Evolutionary conservation across 2,329 filamentous ascomycete genomes (phyloP), one percentile per base, ranked within the genome.

Genomic region (Microthyrium microscopicum): DNA sequence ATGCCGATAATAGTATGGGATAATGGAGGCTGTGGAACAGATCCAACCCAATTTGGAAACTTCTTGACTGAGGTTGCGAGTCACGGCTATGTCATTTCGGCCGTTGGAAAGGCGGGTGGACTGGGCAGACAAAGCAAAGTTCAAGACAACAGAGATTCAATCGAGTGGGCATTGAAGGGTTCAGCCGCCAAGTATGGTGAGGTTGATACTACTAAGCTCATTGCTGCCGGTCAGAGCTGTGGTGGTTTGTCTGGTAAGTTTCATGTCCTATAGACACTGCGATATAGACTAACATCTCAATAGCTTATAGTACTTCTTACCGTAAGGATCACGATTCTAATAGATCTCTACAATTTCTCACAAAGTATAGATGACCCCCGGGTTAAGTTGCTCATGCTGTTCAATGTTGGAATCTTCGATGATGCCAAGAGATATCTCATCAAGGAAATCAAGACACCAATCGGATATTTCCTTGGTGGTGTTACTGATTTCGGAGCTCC

Each of bases 381-480:
- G 22, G 22, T 25, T n/a, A 25, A 25, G n/a, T 29, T 36, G 22
- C 40, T 41, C 17, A 39, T 46, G 31, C 33, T 42, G 35, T 44
- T 45, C 27, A 43, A 45, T 21, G 44, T 45, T 30, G 42, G 42
- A 7, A 42, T 39, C 18, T 40, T 45, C 9, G 13, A 25, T 13
- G 22, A 9, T 9, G 22, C 9, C 9, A 13, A 26, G 39, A 44
- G 40, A 20, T 45, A 43, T 34, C 29, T 44, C 13, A 33, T 45
- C 11, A 29, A 40, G 28, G 42, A 43, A 29, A 44, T 46, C 37
- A 45, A 45, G 17, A 40, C 43, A 2, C 43, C 40, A 8, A 37
- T 45, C 11, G 37, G 37, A 5, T 44, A 41, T 15, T 33, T 46
- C 13, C 42, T 45, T 21, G 41, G 43, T 8, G 43, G 42, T 6